A percentile compares a stretch with the other conserved stretches of the same genome.
Conservation (phyloP, 2,329 filamentous ascomycete genomes). For the Fulvia fulva region DNA sequence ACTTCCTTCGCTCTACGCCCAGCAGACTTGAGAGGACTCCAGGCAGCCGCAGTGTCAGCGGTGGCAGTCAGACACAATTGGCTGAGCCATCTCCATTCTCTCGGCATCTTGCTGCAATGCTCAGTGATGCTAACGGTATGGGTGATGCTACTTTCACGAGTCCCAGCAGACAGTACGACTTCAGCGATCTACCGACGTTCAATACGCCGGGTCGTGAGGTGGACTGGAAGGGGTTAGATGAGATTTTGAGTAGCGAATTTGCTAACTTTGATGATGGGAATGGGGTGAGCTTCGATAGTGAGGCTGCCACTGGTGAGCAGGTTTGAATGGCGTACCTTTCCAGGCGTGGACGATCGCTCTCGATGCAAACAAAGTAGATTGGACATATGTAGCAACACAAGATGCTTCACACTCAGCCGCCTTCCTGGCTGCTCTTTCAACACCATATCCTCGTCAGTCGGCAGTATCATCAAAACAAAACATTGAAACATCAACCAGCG, state of each 20-base stretch:
- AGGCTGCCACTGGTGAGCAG: slow-evolving; percentile 3
- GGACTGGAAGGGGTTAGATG: slow-evolving; percentile 29
- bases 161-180: slow-evolving; percentile 29
- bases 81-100: slow-evolving; percentile 55
- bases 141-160: slow-evolving; percentile 25
- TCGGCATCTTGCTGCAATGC: slow-evolving; percentile 59
- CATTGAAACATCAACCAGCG: no score
- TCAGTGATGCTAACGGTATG: slow-evolving; percentile 47
- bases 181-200: slow-evolving; percentile 33
- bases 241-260: slow-evolving; percentile 31
- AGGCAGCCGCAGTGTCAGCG: slow-evolving; percentile 25
- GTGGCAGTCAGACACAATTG: slow-evolving; percentile 10
- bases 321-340: background rate
- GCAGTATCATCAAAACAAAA: no score
- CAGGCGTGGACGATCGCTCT: no score
- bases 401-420: no score
- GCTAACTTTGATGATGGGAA: slow-evolving; percentile 23
- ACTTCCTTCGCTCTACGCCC: slow-evolving; percentile 38
- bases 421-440: no score
- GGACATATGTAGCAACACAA: no score
- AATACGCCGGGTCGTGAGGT: slow-evolving; percentile 28
- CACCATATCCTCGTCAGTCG: no score
- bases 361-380: no score
- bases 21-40: slow-evolving; percentile 35
- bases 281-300: slow-evolving; percentile 8